phyloP scores from a whole-genome alignment of 495 filamentous ascomycete genomes.

The Friedmanniomyces simplex region DNA sequence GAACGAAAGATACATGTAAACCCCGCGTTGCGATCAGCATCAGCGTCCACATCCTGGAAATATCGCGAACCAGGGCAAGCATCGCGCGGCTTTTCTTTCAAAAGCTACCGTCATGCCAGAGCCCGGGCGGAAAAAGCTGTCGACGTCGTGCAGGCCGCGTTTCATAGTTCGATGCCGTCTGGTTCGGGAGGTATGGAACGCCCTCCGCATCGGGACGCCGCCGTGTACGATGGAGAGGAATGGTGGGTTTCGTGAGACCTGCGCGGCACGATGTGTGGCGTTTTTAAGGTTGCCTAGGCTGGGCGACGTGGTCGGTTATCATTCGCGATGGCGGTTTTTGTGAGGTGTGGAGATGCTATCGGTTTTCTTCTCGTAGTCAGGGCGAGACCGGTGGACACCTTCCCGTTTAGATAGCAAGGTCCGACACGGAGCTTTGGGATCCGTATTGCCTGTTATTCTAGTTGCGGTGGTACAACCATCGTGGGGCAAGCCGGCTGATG shows the following conservation, averaged over 20 bases:
- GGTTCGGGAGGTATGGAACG: slow-evolving; percentile 5
- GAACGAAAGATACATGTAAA: neutral
- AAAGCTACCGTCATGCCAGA: too few relatives aligned
- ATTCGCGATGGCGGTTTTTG: slow-evolving; percentile 20
- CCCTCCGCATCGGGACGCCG: slow-evolving; percentile 3
- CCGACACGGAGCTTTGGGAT: neutral
- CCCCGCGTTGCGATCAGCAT: neutral
- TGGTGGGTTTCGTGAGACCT: too few relatives aligned
- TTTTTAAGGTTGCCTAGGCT: slow-evolving; percentile 18
- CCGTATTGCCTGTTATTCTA: neutral
- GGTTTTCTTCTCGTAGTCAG: neutral
- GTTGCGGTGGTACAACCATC: too few relatives aligned
- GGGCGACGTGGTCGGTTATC: slow-evolving; percentile 12
- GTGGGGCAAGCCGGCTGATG: too few relatives aligned
- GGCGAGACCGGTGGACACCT: neutral
- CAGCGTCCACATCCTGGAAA: neutral
- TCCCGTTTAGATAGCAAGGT: neutral
- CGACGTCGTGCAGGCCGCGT: slow-evolving; percentile 10
- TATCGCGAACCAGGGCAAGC: neutral
- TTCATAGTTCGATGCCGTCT: slow-evolving; percentile 1
- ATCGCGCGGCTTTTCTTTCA: too few relatives aligned
- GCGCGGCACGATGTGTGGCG: too few relatives aligned
- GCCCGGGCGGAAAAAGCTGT: neutral
- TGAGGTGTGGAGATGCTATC: slow-evolving; percentile 3
- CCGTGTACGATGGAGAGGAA: neutral